Evolutionary conservation across 73 alveolate species (phyloP).

Genomic region (Blepharisma japonicum): DNA sequence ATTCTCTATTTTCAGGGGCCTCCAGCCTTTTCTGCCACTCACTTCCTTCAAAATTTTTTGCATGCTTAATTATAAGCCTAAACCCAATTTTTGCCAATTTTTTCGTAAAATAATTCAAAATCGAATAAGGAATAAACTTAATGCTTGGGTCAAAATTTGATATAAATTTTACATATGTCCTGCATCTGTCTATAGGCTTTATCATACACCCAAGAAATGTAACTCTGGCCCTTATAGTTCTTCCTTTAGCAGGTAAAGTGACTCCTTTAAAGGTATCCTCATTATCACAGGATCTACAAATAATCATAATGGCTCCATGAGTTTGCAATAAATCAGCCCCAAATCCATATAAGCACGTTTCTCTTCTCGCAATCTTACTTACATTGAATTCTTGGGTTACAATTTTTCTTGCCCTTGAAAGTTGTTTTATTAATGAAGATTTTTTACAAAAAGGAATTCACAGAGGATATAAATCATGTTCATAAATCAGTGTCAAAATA

Average conservation of each 20-base stretch:
- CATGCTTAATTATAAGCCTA: neutral
- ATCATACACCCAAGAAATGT: neutral
- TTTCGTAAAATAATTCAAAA: neutral
- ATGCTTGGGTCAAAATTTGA: neutral
- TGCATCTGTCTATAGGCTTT: neutral
- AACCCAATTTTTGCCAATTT: neutral
- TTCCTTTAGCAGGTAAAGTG: neutral
- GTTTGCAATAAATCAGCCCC: neutral
- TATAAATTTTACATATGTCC: neutral
- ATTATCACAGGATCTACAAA: neutral
- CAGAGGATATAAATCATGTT: neutral
- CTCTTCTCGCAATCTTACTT: neutral
- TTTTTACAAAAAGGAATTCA: neutral
- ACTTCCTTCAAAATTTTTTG: neutral
- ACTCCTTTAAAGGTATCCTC: neutral
- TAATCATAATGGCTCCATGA: conserved; percentile 1
- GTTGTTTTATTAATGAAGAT: neutral
- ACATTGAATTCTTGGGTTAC: neutral
- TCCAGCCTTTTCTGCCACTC: conserved; percentile 4
- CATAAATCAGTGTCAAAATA: neutral
- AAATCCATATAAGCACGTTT: neutral
- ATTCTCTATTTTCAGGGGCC: neutral
- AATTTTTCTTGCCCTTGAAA: neutral
- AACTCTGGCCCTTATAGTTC: neutral
- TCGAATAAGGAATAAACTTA: neutral